Evolutionary conservation across 2,329 filamentous ascomycete species (phyloP).

Genomic region (Madurella fahalii): DNA sequence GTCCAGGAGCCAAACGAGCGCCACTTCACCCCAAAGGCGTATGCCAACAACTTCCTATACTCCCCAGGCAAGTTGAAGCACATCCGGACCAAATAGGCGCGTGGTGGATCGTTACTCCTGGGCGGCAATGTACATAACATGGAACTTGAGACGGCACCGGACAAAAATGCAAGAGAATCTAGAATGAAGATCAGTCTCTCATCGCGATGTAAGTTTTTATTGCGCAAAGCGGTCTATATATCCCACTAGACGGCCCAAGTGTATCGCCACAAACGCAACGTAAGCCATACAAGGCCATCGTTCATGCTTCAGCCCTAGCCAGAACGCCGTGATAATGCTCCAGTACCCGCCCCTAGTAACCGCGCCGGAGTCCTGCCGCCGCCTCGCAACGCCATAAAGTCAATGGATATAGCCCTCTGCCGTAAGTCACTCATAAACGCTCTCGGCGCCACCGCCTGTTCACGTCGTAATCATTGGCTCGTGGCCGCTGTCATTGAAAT

Average conservation of each 20-base stretch:
- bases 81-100: slow-evolving; percentile 67
- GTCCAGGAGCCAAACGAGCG: slow-evolving; percentile 94
- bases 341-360: slow-evolving; percentile 3
- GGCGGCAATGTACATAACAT: slow-evolving; percentile 6
- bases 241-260: background rate
- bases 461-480: slow-evolving; percentile 52
- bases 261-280: background rate
- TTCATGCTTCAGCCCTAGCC: background rate
- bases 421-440: slow-evolving; percentile 7
- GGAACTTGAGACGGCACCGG: background rate
- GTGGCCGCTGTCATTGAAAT: slow-evolving; percentile 39
- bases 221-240: background rate
- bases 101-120: too few species aligned
- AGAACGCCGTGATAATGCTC: slow-evolving; percentile 7
- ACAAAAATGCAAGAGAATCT: background rate
- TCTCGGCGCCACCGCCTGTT: slow-evolving; percentile 20
- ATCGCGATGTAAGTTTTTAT: background rate
- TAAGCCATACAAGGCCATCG: background rate
- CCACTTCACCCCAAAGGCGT: slow-evolving; percentile 84
- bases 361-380: background rate
- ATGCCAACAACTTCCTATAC: slow-evolving; percentile 95
- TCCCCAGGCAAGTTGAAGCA: slow-evolving; percentile 82
- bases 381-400: slow-evolving; percentile 12
- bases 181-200: too few species aligned
- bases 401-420: background rate